phyloP scores from a whole-genome alignment of 202 grass and related monocot genomes.

The Sporobolus alterniflorus region DNA sequence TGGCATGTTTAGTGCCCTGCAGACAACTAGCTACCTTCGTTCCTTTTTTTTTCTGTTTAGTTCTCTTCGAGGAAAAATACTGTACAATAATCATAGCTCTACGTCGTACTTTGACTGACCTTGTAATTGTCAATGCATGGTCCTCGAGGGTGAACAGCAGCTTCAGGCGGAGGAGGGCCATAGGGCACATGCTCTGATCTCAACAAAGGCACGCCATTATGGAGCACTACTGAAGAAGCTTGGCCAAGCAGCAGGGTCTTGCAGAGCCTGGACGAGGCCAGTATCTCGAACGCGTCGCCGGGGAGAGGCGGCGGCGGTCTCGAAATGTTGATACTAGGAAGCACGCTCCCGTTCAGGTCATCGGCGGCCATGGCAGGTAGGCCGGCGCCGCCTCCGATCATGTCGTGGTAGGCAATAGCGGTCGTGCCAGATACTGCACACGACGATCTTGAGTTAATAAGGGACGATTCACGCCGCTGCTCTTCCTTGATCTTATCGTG shows the following conservation, averaged over 20 bases:
- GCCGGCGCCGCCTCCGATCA: neutral
- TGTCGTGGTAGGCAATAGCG: neutral
- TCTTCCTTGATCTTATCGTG: constrained; percentile 57
- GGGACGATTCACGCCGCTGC: constrained; percentile 6
- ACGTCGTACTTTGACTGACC: constrained; percentile 57
- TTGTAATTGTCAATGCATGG: constrained; percentile 58
- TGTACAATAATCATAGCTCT: constrained; percentile 15
- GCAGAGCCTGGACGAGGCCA: constrained; percentile 57
- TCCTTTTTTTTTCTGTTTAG: constrained; percentile 2
- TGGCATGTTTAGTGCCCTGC: neutral
- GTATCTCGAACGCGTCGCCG: constrained; percentile 54
- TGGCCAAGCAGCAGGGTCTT: constrained; percentile 42
- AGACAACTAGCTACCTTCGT: neutral
- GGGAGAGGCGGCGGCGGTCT: constrained; percentile 23
- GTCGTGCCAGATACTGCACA: neutral
- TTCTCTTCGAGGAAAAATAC: constrained; percentile 12
- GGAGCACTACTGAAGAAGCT: constrained; percentile 32
- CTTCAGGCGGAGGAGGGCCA: constrained; percentile 35
- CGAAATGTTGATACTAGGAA: constrained; percentile 55
- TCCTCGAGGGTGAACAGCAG: constrained; percentile 52
- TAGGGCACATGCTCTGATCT: constrained; percentile 52
- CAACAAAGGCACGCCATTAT: constrained; percentile 46
- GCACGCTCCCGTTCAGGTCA: constrained; percentile 27
- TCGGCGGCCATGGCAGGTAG: constrained; percentile 2
- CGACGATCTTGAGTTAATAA: constrained; percentile 25